Conservation (phyloP, 495 filamentous ascomycete genomes). For the Thermochaetoides thermophila region DNA sequence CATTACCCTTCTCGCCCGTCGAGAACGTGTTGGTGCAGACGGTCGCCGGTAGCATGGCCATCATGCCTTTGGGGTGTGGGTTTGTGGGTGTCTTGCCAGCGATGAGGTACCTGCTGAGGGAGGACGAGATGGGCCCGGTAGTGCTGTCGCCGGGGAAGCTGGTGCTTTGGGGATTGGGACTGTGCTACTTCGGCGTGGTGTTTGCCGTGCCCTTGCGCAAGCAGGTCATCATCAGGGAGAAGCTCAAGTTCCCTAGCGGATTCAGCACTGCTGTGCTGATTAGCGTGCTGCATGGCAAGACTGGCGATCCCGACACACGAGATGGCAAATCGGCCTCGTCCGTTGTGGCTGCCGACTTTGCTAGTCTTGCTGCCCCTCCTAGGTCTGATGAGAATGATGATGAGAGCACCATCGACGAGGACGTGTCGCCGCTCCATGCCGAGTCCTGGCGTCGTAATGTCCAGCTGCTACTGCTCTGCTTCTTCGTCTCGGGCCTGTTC, state of each 20-base stretch:
- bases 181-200: constrained; percentile 91
- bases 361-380: constrained; percentile 11
- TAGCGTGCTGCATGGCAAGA: constrained; percentile 61
- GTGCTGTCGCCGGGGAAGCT: constrained; percentile 56
- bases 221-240: constrained; percentile 85
- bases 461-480: constrained; percentile 34
- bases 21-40: constrained; percentile 98
- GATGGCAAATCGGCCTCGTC: too few species aligned
- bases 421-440: constrained; percentile 4
- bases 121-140: constrained; percentile 64
- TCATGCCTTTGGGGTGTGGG: constrained; percentile 91
- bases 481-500: constrained; percentile 39
- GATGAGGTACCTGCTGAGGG: constrained; percentile 66
- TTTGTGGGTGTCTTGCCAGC: constrained; percentile 83
- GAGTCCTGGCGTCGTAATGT: constrained; percentile 40
- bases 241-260: constrained; percentile 83
- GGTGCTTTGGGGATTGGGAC: constrained; percentile 75
- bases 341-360: constrained; percentile 10
- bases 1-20: constrained; percentile 75
- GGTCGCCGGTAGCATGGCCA: constrained; percentile 86
- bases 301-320: constrained; percentile 1
- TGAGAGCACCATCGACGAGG: neutral
- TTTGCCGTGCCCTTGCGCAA: constrained; percentile 67
- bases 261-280: constrained; percentile 94
- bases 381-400: constrained; percentile 12